Evolutionary conservation across 2,329 filamentous ascomycete species (phyloP).

Genomic region (Verruconis gallopava): DNA sequence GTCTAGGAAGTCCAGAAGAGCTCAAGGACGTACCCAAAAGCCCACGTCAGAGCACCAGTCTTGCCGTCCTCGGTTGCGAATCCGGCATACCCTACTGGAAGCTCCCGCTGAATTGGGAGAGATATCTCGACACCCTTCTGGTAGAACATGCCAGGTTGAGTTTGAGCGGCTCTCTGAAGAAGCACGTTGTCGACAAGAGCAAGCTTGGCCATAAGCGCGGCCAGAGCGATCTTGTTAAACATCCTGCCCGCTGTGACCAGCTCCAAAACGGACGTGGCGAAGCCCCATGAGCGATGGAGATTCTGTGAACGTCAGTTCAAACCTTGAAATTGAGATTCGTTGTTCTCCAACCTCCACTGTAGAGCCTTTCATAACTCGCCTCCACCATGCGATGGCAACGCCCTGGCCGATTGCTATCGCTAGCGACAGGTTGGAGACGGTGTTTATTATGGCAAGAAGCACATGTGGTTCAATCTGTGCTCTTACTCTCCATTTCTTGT

Average conservation of each 20-base stretch:
- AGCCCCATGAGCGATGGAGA: constrained; percentile 15
- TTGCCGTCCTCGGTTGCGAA: background rate
- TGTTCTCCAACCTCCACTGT: constrained; percentile 11
- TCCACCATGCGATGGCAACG: constrained; percentile 18
- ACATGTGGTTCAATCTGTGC: constrained; percentile 14
- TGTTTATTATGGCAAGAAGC: constrained; percentile 14
- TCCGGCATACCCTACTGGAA: background rate
- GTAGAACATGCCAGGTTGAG: constrained; percentile 7
- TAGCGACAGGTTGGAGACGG: constrained; percentile 13
- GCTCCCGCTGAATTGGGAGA: background rate
- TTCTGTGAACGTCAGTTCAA: constrained; percentile 5
- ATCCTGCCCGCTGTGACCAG: constrained; percentile 14
- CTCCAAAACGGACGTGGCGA: constrained; percentile 14
- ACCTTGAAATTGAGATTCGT: background rate
- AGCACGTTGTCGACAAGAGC: constrained; percentile 17
- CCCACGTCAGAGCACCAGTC: background rate
- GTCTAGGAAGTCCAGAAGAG: too few species aligned
- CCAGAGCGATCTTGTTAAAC: constrained; percentile 18
- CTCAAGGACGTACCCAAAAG: background rate
- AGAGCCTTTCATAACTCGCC: constrained; percentile 14
- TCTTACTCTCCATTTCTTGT: constrained; percentile 4
- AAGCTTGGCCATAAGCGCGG: constrained; percentile 16
- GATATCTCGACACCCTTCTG: background rate
- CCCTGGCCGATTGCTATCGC: constrained; percentile 16
- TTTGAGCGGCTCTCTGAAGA: constrained; percentile 14